Percentiles rank a stretch among this genome's conserved stretches.
Conservation (phyloP, 129 eudicot species). For the Helichrysum umbraculigerum region DNA sequence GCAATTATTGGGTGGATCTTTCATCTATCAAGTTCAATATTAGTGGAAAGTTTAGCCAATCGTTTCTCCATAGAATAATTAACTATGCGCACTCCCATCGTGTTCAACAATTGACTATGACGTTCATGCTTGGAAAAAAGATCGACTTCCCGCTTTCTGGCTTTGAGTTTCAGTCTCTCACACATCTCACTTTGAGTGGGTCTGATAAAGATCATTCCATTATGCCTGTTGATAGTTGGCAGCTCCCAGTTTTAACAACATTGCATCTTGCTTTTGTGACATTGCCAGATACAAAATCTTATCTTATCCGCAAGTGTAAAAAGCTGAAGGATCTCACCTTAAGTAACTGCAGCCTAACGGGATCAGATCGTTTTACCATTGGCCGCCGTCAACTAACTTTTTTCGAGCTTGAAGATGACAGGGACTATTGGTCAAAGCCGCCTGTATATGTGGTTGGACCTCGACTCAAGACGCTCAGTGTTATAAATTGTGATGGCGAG, state of each 20-base stretch:
- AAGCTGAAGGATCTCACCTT: conserved; percentile 21
- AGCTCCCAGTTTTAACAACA: neutral
- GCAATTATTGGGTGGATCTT: neutral
- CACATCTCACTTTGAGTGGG: conserved; percentile 9
- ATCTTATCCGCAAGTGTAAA: neutral
- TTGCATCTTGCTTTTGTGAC: conserved; percentile 1
- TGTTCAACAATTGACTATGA: conserved; percentile 4
- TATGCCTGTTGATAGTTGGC: neutral
- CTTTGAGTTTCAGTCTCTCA: conserved; percentile 2
- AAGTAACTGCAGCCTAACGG: neutral
- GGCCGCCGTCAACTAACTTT: neutral
- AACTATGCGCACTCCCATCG: neutral
- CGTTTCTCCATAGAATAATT: neutral
- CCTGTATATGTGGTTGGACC: conserved; percentile 13
- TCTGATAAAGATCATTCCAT: neutral
- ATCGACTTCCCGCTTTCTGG: neutral
- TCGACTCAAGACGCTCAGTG: conserved; percentile 23
- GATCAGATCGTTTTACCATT: neutral
- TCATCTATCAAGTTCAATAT: neutral
- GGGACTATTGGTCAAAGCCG: neutral
- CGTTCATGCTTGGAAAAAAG: neutral
- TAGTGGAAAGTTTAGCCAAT: neutral
- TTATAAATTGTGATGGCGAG: neutral
- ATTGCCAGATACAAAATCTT: neutral
- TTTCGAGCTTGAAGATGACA: neutral